These are phyloP conservation scores for Solanum hybrid DNA, from an alignment of 305 asterid species.

Conservation along the genomic window DNA sequence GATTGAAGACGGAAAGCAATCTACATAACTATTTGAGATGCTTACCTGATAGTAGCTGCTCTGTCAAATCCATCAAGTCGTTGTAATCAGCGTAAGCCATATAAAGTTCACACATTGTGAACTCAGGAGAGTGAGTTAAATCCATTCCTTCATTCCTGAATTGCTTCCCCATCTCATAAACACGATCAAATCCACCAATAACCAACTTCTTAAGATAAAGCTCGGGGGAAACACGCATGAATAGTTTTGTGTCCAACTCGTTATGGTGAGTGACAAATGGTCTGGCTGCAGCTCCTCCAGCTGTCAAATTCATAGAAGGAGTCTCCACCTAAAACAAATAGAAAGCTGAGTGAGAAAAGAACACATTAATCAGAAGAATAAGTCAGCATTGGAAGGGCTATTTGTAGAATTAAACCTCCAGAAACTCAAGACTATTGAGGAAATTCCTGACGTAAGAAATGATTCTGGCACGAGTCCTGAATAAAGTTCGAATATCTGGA, in stretches of 20 bases:
- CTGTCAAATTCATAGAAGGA: slow-evolving; percentile 8
- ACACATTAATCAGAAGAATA: neutral
- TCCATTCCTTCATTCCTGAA: slow-evolving; percentile 41
- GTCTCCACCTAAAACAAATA: slow-evolving; percentile 1
- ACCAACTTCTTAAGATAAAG: slow-evolving; percentile 31
- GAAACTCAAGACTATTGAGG: slow-evolving; percentile 54
- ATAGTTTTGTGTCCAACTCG: slow-evolving; percentile 22
- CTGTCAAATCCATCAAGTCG: slow-evolving; percentile 19
- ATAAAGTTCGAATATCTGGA: slow-evolving; percentile 60
- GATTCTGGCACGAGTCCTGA: slow-evolving; percentile 55
- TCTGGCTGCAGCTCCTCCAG: slow-evolving; percentile 41
- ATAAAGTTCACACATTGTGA: slow-evolving; percentile 36
- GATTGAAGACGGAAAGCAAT: neutral
- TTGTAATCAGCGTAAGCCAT: slow-evolving; percentile 38
- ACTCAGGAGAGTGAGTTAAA: slow-evolving; percentile 34
- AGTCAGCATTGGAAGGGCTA: neutral
- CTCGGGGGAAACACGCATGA: slow-evolving; percentile 37
- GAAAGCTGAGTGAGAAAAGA: neutral
- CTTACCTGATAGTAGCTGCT: slow-evolving; percentile 4
- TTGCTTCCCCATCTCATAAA: slow-evolving; percentile 36
- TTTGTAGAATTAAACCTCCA: slow-evolving; percentile 43
- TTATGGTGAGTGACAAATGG: slow-evolving; percentile 36
- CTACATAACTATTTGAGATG: neutral
- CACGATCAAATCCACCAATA: slow-evolving; percentile 37
- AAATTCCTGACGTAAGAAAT: slow-evolving; percentile 52